Conservation (phyloP, 1,284 basidiomycete genomes). For the Cystobasidium sp. region DNA sequence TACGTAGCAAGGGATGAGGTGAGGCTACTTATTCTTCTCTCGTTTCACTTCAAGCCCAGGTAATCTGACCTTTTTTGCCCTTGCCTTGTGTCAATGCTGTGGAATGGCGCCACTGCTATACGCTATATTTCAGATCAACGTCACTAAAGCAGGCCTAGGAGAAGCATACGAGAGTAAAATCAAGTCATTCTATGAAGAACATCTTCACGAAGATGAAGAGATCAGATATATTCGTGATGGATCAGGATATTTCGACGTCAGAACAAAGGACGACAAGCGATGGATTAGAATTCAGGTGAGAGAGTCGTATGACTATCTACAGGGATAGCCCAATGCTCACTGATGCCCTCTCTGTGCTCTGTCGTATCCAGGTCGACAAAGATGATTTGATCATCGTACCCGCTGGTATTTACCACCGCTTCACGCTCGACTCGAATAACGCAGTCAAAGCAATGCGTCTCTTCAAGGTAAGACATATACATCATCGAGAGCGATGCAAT, state of each 20-base stretch:
- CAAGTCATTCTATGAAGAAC: slow-evolving; percentile 58
- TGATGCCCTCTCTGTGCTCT: slow-evolving; percentile 57
- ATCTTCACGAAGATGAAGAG: slow-evolving; percentile 44
- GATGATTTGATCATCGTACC: slow-evolving; percentile 65
- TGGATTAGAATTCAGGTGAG: slow-evolving; percentile 42
- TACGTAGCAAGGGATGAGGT: slow-evolving; percentile 29
- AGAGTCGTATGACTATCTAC: background rate
- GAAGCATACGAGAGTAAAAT: slow-evolving; percentile 77
- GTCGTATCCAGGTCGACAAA: slow-evolving; percentile 59
- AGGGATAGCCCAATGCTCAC: background rate
- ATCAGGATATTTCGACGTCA: slow-evolving; percentile 81
- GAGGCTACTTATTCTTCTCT: slow-evolving; percentile 6
- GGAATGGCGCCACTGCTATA: slow-evolving; percentile 23
- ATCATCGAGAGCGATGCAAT: background rate
- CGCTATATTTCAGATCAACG: slow-evolving; percentile 63
- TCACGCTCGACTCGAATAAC: slow-evolving; percentile 75
- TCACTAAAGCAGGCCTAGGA: slow-evolving; percentile 73
- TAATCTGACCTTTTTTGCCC: background rate
- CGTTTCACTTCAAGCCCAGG: background rate
- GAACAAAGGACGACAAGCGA: slow-evolving; percentile 56
- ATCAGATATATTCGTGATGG: slow-evolving; percentile 82
- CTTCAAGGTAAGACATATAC: slow-evolving; percentile 65
- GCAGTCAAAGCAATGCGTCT: slow-evolving; percentile 72
- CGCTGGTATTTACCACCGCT: slow-evolving; percentile 74
- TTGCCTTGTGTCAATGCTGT: too few species aligned